Evolutionary conservation across 2,329 filamentous ascomycete genomes (phyloP), one percentile per base, ranked within the genome.

Genomic region (Aspergillus sp.): DNA sequence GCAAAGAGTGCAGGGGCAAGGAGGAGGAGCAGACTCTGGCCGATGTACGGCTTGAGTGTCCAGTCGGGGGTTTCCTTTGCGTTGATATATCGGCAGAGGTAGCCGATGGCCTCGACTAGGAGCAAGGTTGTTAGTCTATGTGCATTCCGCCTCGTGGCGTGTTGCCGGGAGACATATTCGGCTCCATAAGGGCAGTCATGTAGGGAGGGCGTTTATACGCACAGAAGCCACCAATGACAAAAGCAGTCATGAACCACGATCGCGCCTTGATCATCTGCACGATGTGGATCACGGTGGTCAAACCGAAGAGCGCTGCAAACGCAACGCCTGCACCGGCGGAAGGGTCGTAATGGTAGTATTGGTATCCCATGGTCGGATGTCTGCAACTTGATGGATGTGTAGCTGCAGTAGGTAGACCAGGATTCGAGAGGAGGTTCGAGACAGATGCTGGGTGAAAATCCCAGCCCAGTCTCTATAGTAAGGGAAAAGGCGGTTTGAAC

Each of bases 61-160:
- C 53, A 58, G n/a, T 50, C 38, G 7, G 50, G 46, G 3, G 49
- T 41, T 16, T 54, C 29, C 17, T 52, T 23, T n/a, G 53, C 47
- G n/a, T 40, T 49, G 36, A 45, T 43, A 11, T 31, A 56, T 16
- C 67, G 65, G 31, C 60, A 63, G 11, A 64, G 55, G 42, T 70
- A 69, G 36, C 68, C 68, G 36, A 70, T 58, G 5, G 63, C 58
- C 57, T 83, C 78, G 65, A 82, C 78, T 81, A 25, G 11, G 21
- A 23, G 21, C 21, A 23, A 23, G 3, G 3, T 23, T 6, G 21
- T 23, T 23, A 23, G n/a, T n/a, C n/a, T n/a, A n/a, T n/a, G n/a
- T n/a, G n/a, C n/a, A n/a, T n/a, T n/a, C n/a, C n/a, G n/a, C n/a
- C n/a, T n/a, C n/a, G n/a, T n/a, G n/a, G 21, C 21, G 21, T 23